phyloP scores from a whole-genome alignment of 169 alveolate genomes.

The Plasmodium sp. region DNA sequence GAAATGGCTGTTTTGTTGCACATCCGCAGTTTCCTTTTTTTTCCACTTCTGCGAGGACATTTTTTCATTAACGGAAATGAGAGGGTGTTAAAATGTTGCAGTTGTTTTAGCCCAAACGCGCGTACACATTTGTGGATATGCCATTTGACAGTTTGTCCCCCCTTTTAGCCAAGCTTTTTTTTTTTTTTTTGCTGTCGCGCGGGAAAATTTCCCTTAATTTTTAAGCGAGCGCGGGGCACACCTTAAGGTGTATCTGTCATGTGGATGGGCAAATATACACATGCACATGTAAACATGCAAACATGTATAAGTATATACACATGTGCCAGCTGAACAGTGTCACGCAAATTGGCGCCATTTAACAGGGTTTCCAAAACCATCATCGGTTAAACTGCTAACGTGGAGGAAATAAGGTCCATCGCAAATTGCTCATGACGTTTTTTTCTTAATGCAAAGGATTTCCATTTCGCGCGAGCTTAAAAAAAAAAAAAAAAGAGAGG shows the following conservation, averaged over 20 bases:
- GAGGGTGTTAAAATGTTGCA: conserved; percentile 5
- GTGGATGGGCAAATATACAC: not conserved
- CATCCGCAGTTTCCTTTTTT: not conserved
- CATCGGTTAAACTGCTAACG: not conserved
- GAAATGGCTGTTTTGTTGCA: not conserved
- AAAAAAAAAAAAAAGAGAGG: conserved; percentile 3
- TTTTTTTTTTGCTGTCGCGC: not conserved
- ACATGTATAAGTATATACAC: not conserved
- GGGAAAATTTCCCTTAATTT: not conserved
- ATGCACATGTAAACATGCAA: not conserved
- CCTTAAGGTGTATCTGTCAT: not conserved
- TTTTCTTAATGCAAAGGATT: conserved; percentile 3
- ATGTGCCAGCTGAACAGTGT: not conserved
- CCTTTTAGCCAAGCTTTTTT: not conserved
- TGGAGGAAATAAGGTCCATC: conserved; percentile 32
- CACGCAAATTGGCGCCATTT: not conserved
- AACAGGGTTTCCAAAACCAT: not conserved
- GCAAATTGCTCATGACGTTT: conserved; percentile 35
- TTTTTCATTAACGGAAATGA: not conserved
- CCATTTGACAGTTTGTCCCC: not conserved
- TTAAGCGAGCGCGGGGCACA: not conserved
- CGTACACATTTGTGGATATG: not conserved
- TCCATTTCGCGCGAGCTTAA: conserved; percentile 17
- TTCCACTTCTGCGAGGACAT: not conserved
- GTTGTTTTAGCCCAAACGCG: not conserved